Evolutionary conservation across 78 protist species (phyloP).

Genomic region (Capsaspora owczarzaki): DNA sequence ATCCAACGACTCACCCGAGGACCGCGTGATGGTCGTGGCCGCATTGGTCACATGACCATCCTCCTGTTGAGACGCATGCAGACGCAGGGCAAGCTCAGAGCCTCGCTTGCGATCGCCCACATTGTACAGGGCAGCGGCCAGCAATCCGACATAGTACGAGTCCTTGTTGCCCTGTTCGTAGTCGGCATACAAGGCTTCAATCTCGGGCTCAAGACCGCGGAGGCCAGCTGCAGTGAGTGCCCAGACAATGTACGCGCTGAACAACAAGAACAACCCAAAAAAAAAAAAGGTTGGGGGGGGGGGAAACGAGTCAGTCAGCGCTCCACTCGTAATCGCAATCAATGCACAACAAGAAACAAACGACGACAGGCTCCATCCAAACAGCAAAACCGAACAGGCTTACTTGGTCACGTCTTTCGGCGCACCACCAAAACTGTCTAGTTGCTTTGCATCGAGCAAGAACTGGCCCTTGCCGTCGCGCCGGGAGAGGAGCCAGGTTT

Average conservation of each 20-base stretch:
- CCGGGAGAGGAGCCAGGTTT: constrained; percentile 3
- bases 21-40: constrained; percentile 26
- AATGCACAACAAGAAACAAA: too few relatives aligned
- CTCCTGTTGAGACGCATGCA: neutral
- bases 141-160: constrained; percentile 10
- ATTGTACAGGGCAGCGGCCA: neutral
- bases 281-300: too few relatives aligned
- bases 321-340: neutral
- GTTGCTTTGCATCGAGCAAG: neutral
- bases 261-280: too few relatives aligned
- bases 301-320: too few relatives aligned
- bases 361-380: too few relatives aligned
- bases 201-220: too few relatives aligned
- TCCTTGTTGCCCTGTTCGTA: too few relatives aligned
- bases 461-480: constrained; percentile 4
- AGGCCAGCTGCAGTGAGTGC: constrained; percentile 1
- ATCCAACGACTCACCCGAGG: constrained; percentile 1
- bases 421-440: constrained; percentile 28
- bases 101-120: neutral
- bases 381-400: too few relatives aligned
- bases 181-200: too few relatives aligned
- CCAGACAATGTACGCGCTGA: constrained; percentile 30
- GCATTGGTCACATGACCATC: neutral
- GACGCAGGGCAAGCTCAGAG: neutral
- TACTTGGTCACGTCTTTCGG: constrained; percentile 9